Percentiles rank a stretch among this genome's conserved stretches.
Conservation (phyloP, 805 yeast genomes). For the Lachancea fermentati region DNA sequence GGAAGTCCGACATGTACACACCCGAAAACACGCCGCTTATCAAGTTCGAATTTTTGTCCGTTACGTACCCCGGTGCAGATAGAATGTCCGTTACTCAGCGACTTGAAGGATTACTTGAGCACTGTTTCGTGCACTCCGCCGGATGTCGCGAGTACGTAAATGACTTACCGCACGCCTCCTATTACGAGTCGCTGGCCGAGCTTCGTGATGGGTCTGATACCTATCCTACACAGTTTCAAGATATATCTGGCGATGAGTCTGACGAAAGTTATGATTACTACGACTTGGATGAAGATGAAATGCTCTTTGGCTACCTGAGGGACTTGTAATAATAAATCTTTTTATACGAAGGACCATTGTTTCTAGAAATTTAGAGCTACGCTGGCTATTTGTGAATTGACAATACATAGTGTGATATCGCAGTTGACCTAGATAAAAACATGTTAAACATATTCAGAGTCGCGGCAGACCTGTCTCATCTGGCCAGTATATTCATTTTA, state of each 20-base stretch:
- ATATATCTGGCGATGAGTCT: neutral
- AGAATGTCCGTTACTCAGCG: neutral
- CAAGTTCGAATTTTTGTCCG: neutral
- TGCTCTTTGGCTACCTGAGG: constrained; percentile 13
- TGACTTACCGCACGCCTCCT: neutral
- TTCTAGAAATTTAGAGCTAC: neutral
- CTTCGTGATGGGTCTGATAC: neutral
- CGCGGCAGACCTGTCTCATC: constrained; percentile 73
- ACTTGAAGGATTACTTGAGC: neutral
- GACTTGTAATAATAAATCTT: constrained; percentile 1
- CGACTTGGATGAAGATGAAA: constrained; percentile 18
- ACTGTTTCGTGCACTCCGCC: neutral
- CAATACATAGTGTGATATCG: too few species aligned
- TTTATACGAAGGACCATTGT: neutral
- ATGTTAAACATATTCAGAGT: constrained; percentile 41
- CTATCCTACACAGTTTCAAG: too few species aligned
- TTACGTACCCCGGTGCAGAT: neutral
- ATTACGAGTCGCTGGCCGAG: neutral
- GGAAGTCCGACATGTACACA: too few species aligned
- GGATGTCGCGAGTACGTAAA: constrained; percentile 2
- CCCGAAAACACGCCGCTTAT: neutral
- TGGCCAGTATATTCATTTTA: constrained; percentile 71
- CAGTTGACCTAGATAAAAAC: too few species aligned
- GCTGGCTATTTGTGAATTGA: neutral
- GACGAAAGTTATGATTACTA: too few species aligned